Percentiles rank a stretch among this genome's conserved stretches.
These are phyloP conservation scores for Chalaropsis ovoidea DNA, from an alignment of 2,329 filamentous ascomycete genomes.

Conservation along the genomic window DNA sequence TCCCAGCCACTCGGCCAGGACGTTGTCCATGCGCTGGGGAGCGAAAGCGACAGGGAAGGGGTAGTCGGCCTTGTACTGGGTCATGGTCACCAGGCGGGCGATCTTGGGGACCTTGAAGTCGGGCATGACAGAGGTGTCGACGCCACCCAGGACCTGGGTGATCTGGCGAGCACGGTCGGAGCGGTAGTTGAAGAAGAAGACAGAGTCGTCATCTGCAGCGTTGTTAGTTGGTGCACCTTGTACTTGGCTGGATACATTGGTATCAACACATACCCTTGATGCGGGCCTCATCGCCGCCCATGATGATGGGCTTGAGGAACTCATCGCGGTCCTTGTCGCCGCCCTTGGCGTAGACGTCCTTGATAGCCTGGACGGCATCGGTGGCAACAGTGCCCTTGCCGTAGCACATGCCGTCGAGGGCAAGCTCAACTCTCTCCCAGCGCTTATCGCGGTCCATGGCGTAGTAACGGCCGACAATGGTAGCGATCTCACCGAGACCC, in stretches of 20 bases:
- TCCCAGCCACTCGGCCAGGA: conserved; percentile 92
- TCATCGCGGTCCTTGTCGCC: conserved; percentile 69
- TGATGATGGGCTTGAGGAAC: conserved; percentile 95
- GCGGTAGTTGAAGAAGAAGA: conserved; percentile 99
- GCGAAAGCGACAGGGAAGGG: conserved; percentile 86
- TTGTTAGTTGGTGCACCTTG: conserved; percentile 22
- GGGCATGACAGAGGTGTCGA: conserved; percentile 80
- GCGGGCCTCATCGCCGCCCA: conserved; percentile 74
- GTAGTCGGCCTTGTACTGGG: conserved; percentile 92
- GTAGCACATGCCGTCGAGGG: conserved; percentile 71
- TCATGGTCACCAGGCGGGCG: conserved; percentile 83
- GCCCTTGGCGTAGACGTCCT: conserved; percentile 73
- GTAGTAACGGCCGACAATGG: conserved; percentile 91
- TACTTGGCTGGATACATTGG: too few relatives aligned
- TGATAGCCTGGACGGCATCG: conserved; percentile 78
- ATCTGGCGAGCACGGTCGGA: conserved; percentile 95
- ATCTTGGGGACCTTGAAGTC: conserved; percentile 93
- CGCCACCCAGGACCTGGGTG: conserved; percentile 82
- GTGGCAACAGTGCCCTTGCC: conserved; percentile 79
- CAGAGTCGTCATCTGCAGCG: conserved; percentile 66
- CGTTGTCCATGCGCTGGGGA: conserved; percentile 92
- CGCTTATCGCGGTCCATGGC: conserved; percentile 99
- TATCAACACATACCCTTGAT: conserved; percentile 56
- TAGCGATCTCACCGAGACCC: conserved; percentile 77
- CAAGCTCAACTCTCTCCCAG: conserved; percentile 89